Evolutionary conservation across 108 stramenopile genomes (phyloP), one percentile per base, ranked within the genome.

Genomic region (Nitzschia palea): DNA sequence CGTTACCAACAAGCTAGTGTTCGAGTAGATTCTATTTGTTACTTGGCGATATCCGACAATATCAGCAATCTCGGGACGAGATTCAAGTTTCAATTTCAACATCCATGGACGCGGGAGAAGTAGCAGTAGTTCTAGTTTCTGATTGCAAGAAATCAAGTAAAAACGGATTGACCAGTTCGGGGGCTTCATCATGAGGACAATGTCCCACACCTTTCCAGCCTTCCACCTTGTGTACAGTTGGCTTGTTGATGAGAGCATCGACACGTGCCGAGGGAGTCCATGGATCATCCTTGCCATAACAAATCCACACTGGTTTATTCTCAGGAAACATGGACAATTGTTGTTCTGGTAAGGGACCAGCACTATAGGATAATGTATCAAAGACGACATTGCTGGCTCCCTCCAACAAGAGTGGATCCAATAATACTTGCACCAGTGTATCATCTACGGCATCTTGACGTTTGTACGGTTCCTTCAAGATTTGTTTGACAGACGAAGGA

Each of bases 311-410:
- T 1, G 89, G 87, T 27, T 76, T 76, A 9, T 82, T 56, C 20
- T 26, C 43, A 0, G 84, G 85, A 43, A 82, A 83, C 0, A 57
- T 12, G 3, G 71, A 27, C 14, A 98, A 73, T 48, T 96, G 95
- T 55, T 95, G 93, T 68, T 98, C 97, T 12, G 96, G 96, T 34
- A 98, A 65, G n/a, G 97, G 97, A 14, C 97, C 97, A 0, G 94
- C 95, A 36, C 83, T 86, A 75, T 98, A 98, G 2, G 79, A 81
- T 43, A 98, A 68, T 12, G 95, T 94, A 58, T 98, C 97, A 58
- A 98, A 94, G 6, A 98, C 95, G 2, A 98, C 95, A 20, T 96
- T 80, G 55, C 81, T 82, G 20, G 95, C 94, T 17, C 96, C 95
- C 9, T 66, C 44, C 23, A 89, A 87, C 48, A 96, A 59, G 14